These are phyloP conservation scores for Graphium sp. DNA, from an alignment of 2,329 filamentous ascomycete species.

Conservation along the genomic window DNA sequence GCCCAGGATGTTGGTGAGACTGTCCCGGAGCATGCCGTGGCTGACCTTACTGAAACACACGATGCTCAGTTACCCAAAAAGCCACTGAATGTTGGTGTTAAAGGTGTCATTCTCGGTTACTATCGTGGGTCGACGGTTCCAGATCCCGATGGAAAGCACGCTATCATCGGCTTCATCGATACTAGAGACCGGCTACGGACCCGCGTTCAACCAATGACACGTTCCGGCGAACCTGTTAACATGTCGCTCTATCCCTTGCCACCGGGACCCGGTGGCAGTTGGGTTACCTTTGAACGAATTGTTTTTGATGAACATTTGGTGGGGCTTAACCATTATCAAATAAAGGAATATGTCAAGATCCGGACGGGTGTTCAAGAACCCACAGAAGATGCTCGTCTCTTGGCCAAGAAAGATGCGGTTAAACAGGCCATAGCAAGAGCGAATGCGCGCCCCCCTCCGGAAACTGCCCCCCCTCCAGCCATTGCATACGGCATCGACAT, in stretches of 20 bases:
- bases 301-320: constrained; percentile 40
- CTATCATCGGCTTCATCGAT: constrained; percentile 46
- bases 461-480: constrained; percentile 21
- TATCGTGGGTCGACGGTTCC: constrained; percentile 42
- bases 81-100: constrained; percentile 13
- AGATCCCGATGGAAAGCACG: constrained; percentile 31
- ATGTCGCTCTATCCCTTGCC: constrained; percentile 30
- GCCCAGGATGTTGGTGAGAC: constrained; percentile 6
- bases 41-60: neutral
- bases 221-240: constrained; percentile 27
- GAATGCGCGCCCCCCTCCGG: constrained; percentile 21
- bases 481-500: constrained; percentile 34
- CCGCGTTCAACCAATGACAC: constrained; percentile 32
- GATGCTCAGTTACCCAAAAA: constrained; percentile 7
- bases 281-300: constrained; percentile 45
- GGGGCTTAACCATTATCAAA: constrained; percentile 33
- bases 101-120: constrained; percentile 35
- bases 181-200: constrained; percentile 42
- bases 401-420: constrained; percentile 23
- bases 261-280: constrained; percentile 42
- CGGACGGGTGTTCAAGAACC: no score
- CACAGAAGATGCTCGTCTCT: constrained; percentile 18
- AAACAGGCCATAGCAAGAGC: constrained; percentile 27
- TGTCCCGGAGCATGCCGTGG: constrained; percentile 3
- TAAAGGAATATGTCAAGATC: constrained; percentile 47